A percentile compares a stretch with the other conserved stretches of the same genome.
Evolutionary conservation across 1,284 basidiomycete genomes (phyloP).

Genomic region (Ustilago cynodontis): DNA sequence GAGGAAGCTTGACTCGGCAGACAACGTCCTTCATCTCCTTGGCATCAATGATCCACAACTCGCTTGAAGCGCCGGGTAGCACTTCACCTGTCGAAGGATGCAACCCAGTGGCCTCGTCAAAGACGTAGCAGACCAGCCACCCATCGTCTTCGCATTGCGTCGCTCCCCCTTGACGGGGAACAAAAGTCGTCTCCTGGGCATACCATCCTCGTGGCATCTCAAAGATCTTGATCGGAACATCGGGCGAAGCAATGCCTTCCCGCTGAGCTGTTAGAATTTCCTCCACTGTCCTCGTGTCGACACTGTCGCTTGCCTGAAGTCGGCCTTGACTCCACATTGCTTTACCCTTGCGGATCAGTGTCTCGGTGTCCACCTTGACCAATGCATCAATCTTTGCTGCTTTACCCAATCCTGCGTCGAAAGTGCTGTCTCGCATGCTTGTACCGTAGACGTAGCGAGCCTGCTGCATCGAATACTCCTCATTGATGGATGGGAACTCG

Average conservation of each 20-base stretch:
- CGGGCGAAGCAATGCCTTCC: conserved; percentile 16
- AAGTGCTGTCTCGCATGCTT: conserved; percentile 63
- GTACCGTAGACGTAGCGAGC: conserved; percentile 71
- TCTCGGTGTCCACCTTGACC: conserved; percentile 71
- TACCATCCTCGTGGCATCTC: conserved; percentile 71
- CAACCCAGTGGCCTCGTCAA: conserved; percentile 71
- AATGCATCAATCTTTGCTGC: conserved; percentile 73
- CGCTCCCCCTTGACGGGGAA: conserved; percentile 58
- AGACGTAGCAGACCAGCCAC: conserved; percentile 72
- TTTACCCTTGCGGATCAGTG: conserved; percentile 68
- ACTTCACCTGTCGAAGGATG: conserved; percentile 68
- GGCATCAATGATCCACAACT: conserved; percentile 73
- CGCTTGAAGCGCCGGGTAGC: conserved; percentile 66
- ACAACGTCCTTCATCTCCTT: conserved; percentile 70
- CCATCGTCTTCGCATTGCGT: conserved; percentile 71
- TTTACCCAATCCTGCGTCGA: conserved; percentile 72
- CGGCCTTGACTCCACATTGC: conserved; percentile 56
- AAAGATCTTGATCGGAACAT: conserved; percentile 70
- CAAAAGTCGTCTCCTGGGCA: conserved; percentile 72
- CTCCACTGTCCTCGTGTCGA: conserved; percentile 70
- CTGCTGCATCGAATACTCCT: conserved; percentile 68
- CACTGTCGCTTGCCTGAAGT: conserved; percentile 56
- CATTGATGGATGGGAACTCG: conserved; percentile 72
- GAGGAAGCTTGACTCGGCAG: conserved; percentile 72
- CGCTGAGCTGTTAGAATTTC: conserved; percentile 69